Percentiles rank a stretch among this genome's conserved stretches.
Conservation (phyloP, 495 filamentous ascomycete species). For the Pyrenopolyporus hunteri region DNA sequence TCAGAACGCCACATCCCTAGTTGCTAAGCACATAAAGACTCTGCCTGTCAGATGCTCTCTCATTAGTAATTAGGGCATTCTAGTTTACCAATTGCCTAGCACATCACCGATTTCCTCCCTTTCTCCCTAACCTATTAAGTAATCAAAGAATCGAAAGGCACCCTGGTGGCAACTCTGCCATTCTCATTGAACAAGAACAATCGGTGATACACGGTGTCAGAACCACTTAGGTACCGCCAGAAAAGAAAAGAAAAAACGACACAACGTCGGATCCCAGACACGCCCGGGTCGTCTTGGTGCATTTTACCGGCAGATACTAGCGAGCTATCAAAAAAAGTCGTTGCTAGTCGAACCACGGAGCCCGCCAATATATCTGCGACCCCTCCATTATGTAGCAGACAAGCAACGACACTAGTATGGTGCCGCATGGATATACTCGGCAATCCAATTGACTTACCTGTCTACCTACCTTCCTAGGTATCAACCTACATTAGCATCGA, state of each 20-base stretch:
- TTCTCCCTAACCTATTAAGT: too few relatives aligned
- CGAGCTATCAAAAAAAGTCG: slow-evolving; percentile 17
- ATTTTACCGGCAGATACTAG: slow-evolving; percentile 36
- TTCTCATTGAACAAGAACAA: too few relatives aligned
- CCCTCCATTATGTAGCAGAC: slow-evolving; percentile 34
- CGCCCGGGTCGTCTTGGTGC: slow-evolving; percentile 7
- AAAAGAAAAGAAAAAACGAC: neutral
- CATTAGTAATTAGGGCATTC: slow-evolving; percentile 15
- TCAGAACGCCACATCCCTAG: slow-evolving; percentile 18
- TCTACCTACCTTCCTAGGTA: neutral
- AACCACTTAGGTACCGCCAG: too few relatives aligned
- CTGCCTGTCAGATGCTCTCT: slow-evolving; percentile 8
- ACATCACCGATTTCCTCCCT: neutral
- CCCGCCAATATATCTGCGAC: slow-evolving; percentile 14
- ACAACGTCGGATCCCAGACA: neutral
- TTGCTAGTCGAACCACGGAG: slow-evolving; percentile 27
- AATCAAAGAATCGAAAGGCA: slow-evolving; percentile 16
- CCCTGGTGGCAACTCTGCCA: slow-evolving; percentile 16
- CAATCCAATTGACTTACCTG: slow-evolving; percentile 16
- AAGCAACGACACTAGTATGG: slow-evolving; percentile 9
- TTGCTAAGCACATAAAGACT: slow-evolving; percentile 4
- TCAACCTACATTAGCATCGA: too few relatives aligned
- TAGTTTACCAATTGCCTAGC: neutral
- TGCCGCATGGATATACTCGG: slow-evolving; percentile 22
- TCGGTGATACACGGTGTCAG: too few relatives aligned